phyloP scores from a whole-genome alignment of 2,329 filamentous ascomycete genomes.

The Exophiala xenobiotica region DNA sequence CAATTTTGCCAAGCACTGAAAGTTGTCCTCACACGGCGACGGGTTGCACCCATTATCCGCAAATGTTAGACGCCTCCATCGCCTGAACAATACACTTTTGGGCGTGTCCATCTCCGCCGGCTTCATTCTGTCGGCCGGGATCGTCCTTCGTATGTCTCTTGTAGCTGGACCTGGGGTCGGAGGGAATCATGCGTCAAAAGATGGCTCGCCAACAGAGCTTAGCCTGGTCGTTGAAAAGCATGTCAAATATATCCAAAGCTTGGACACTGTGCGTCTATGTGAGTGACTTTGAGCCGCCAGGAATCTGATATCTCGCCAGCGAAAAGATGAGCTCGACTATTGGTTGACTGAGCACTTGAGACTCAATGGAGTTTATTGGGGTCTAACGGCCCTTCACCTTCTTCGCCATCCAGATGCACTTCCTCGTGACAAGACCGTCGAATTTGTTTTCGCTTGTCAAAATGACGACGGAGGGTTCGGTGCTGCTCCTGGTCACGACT shows the following conservation, averaged over 20 bases:
- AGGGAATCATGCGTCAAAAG: conserved; percentile 33
- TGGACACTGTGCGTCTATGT: conserved; percentile 69
- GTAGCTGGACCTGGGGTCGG: conserved; percentile 60
- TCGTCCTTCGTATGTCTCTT: conserved; percentile 52
- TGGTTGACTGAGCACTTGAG: conserved; percentile 97
- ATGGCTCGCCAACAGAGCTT: conserved; percentile 43
- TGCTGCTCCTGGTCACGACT: conserved; percentile 88
- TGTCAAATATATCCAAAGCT: conserved; percentile 86
- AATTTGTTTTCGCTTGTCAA: conserved; percentile 95
- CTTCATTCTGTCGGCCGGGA: not conserved
- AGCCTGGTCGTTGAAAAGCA: conserved; percentile 64
- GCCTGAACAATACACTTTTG: not conserved
- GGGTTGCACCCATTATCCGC: too few relatives aligned
- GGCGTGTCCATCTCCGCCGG: not conserved
- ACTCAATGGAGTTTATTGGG: conserved; percentile 96
- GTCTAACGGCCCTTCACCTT: conserved; percentile 81
- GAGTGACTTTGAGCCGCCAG: conserved; percentile 19
- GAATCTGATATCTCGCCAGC: conserved; percentile 53
- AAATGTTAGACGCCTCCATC: too few relatives aligned
- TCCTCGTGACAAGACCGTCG: conserved; percentile 74
- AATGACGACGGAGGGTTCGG: conserved; percentile 87
- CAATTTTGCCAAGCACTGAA: too few relatives aligned
- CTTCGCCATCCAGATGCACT: conserved; percentile 78
- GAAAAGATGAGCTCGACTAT: conserved; percentile 93
- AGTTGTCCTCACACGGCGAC: too few relatives aligned